Conservation (phyloP, 1,284 basidiomycete genomes). For the Puccinia coronata region DNA sequence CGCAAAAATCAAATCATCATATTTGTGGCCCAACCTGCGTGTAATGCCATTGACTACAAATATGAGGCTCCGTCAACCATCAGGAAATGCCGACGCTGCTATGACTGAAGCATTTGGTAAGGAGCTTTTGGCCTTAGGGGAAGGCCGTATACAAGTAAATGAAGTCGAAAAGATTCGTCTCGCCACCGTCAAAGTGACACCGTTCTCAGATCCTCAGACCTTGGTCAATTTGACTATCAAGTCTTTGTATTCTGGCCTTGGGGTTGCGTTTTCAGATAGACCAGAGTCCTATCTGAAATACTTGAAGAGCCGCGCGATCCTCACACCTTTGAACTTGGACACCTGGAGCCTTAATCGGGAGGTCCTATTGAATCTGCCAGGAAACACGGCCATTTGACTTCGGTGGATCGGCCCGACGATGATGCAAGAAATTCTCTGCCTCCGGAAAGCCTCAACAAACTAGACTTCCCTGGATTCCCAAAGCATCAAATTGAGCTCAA, state of each 20-base stretch:
- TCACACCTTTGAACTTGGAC: slow-evolving; percentile 19
- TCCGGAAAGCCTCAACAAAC: neutral
- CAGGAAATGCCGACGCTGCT: neutral
- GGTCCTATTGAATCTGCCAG: neutral
- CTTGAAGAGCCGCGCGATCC: neutral
- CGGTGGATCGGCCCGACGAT: neutral
- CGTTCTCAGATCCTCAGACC: too few species aligned
- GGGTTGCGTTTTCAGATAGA: too few species aligned
- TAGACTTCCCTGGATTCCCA: slow-evolving; percentile 12
- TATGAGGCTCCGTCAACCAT: neutral
- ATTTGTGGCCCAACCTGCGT: neutral
- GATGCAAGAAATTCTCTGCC: neutral
- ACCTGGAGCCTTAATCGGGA: neutral
- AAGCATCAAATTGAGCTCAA: neutral
- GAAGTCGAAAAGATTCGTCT: too few species aligned
- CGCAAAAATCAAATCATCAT: neutral
- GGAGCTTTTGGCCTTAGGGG: neutral
- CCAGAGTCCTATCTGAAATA: neutral
- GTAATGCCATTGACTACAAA: neutral
- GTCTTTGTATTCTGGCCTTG: neutral
- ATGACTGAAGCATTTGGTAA: neutral
- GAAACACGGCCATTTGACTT: neutral
- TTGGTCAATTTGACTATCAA: neutral
- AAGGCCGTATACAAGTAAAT: neutral
- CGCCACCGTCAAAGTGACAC: too few species aligned